Evolutionary conservation across 2,329 filamentous ascomycete genomes (phyloP).

Genomic region (Neospermospora avenae): DNA sequence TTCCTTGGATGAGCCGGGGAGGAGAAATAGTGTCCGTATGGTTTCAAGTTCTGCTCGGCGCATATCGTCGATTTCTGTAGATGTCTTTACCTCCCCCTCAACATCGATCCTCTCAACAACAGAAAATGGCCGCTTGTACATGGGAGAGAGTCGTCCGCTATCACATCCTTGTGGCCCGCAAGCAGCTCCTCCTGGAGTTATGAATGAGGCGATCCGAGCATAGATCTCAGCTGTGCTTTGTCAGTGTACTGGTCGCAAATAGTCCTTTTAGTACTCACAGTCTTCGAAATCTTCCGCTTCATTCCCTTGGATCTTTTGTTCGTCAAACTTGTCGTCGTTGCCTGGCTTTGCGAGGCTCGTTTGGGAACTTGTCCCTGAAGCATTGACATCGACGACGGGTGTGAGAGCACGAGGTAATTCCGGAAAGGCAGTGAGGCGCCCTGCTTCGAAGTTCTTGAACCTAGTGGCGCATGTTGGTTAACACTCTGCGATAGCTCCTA

Average conservation of each 20-base stretch:
- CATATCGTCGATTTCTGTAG: constrained; percentile 10
- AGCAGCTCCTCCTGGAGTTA: constrained; percentile 9
- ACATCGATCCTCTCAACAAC: constrained; percentile 8
- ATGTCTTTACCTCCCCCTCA: constrained; percentile 8
- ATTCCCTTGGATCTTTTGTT: not conserved
- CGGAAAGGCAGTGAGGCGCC: constrained; percentile 21
- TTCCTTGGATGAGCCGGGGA: constrained; percentile 43
- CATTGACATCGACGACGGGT: constrained; percentile 11
- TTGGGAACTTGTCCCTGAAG: constrained; percentile 8
- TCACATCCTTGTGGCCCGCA: constrained; percentile 12
- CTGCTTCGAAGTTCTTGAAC: constrained; percentile 44
- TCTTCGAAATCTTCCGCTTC: constrained; percentile 18
- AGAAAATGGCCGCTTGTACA: constrained; percentile 18
- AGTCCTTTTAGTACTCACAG: constrained; percentile 3
- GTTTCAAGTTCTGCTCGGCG: constrained; percentile 38
- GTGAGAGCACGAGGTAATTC: constrained; percentile 15
- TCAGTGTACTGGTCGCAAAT: not conserved
- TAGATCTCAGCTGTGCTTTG: constrained; percentile 17
- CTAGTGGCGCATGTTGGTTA: constrained; percentile 26
- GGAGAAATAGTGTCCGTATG: constrained; percentile 41
- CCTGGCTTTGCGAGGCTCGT: constrained; percentile 10
- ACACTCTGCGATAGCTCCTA: not conserved
- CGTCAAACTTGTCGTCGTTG: constrained; percentile 9
- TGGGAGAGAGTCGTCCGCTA: constrained; percentile 6
- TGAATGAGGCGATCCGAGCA: constrained; percentile 15